Evolutionary conservation across 148 eudicot species (phyloP).

Genomic region (Diospyros kaki): DNA sequence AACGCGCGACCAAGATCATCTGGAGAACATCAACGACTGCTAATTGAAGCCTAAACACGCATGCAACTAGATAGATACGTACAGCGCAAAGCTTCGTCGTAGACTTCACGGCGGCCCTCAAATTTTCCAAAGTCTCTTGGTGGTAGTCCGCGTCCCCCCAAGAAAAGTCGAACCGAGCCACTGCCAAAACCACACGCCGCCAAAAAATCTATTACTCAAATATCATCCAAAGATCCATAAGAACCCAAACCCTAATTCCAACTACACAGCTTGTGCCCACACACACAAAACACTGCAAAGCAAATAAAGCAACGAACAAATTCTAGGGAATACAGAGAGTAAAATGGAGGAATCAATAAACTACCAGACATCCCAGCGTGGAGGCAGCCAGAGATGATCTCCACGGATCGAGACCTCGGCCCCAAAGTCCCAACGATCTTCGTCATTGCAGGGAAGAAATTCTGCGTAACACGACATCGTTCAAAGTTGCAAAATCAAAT

Average conservation of each 20-base stretch:
- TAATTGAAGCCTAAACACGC: neutral
- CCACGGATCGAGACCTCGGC: conserved; percentile 75
- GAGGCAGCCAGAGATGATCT: conserved; percentile 69
- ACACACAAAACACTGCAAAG: too few species aligned
- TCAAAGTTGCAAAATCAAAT: neutral
- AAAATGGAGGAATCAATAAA: too few species aligned
- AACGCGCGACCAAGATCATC: neutral
- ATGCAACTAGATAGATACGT: conserved; percentile 28
- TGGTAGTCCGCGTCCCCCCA: conserved; percentile 83
- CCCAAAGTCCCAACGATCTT: conserved; percentile 99
- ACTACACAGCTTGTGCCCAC: neutral
- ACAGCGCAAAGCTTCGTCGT: conserved; percentile 95
- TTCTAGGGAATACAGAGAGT: too few species aligned
- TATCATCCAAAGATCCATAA: neutral
- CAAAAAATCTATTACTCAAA: too few species aligned
- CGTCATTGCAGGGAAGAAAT: conserved; percentile 83
- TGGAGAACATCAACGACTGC: neutral
- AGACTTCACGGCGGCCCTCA: conserved; percentile 75
- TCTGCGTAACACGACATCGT: conserved; percentile 31
- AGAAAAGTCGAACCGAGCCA: conserved; percentile 95
- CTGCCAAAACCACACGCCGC: conserved; percentile 28
- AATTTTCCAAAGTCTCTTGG: conserved; percentile 80
- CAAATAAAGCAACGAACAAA: too few species aligned
- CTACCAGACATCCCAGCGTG: conserved; percentile 91
- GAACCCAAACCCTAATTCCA: conserved; percentile 6